Evolutionary conservation across 2,329 filamentous ascomycete species (phyloP), one percentile per base, ranked within the genome.

Genomic region (Aureobasidium sp.): DNA sequence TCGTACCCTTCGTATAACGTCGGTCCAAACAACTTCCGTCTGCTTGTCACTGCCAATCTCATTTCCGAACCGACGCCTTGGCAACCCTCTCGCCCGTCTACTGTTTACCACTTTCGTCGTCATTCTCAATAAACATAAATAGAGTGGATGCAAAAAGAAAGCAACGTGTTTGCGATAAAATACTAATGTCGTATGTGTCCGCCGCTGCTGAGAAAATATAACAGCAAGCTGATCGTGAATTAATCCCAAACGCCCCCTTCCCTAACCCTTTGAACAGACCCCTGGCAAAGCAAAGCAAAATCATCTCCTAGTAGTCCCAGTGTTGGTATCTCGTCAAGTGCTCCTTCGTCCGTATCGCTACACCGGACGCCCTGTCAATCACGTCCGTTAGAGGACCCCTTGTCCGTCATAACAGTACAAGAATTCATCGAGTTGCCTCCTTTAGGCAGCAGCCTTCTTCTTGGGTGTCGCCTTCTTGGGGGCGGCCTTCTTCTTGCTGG

Each of bases 401-500:
- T 20, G 44, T 26, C 55, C 55, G 44, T 59, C 55, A 48, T 48
- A 17, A 60, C 44, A 60, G 46, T 36, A 51, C 34, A 60, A 60
- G 44, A 60, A 60, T 43, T 50, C 57, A 32, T 48, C 26, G 12
- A 20, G 7, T 10, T 41, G 36, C 44, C 34, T 32, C 15, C 34
- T 26, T 32, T 39, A 32, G 3, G 46, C 46, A 26, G 71, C 67
- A 41, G 70, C 66, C 34, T 75, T 73, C 71, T 79, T 81, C 66
- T 77, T 71, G 5, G 80, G 72, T 53, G 79, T 76, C 69, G 75
- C 73, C 63, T 71, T 70, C 68, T 77, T 78, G 34, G 74, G 66
- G 17, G 74, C 65, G 17, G 74, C 72, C 68, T 75, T 76, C 74
- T 82, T 83, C 64, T 73, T 73, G 27, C 69, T 62, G 13, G 79